A percentile compares a stretch with the other conserved stretches of the same genome.
These are phyloP conservation scores for Alternaria sp. DNA, from an alignment of 2,329 filamentous ascomycete genomes.

Conservation along the genomic window DNA sequence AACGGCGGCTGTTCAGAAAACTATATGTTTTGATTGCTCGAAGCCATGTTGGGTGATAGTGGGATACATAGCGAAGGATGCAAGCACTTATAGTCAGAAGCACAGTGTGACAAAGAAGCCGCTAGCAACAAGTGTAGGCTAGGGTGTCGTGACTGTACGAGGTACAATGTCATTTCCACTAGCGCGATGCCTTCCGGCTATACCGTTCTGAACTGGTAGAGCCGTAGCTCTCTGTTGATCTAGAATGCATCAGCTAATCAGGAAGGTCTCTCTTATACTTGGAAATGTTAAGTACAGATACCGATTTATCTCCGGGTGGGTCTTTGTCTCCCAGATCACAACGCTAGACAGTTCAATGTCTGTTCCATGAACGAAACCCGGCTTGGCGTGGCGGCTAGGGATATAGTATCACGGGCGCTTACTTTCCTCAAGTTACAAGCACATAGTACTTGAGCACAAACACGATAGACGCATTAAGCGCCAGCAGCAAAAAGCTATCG, in stretches of 20 bases:
- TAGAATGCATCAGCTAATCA: constrained; percentile 5
- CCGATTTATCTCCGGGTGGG: not conserved
- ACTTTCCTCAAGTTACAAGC: constrained; percentile 4
- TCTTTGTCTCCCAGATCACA: not conserved
- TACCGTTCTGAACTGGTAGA: not conserved
- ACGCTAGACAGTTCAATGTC: constrained; percentile 2
- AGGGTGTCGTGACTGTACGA: not conserved
- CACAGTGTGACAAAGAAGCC: constrained; percentile 8
- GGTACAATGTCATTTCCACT: not conserved
- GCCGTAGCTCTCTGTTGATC: constrained; percentile 1
- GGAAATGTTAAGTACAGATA: not conserved
- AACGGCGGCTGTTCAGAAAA: not conserved
- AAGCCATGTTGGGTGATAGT: constrained; percentile 10
- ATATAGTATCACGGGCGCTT: not conserved
- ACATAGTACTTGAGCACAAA: not conserved
- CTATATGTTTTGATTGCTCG: not conserved
- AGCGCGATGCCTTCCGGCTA: not conserved
- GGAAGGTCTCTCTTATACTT: constrained; percentile 1
- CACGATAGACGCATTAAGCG: not conserved
- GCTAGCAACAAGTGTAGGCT: constrained; percentile 1
- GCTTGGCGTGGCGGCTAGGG: constrained; percentile 1
- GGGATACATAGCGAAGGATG: not conserved
- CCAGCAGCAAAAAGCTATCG: not conserved
- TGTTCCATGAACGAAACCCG: not conserved
- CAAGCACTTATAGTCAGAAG: constrained; percentile 10